A percentile compares a stretch with the other conserved stretches of the same genome.
Evolutionary conservation across 2,329 filamentous ascomycete genomes (phyloP).

Genomic region (Mycosphaerella sp.): DNA sequence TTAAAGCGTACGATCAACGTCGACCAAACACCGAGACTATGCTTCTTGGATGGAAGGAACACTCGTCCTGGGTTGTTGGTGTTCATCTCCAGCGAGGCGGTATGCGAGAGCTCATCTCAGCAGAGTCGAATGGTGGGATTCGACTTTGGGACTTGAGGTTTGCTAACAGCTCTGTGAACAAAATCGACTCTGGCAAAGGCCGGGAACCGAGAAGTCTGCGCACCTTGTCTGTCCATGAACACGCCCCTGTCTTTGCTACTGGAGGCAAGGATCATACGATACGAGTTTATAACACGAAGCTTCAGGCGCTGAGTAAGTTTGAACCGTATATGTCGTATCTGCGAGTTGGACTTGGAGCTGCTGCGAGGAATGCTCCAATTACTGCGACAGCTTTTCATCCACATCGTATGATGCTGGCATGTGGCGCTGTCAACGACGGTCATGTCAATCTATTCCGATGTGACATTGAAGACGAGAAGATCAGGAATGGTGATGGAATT

Average conservation of each 20-base stretch:
- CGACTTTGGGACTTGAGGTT: conserved; percentile 91
- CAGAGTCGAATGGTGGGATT: conserved; percentile 86
- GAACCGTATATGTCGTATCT: conserved; percentile 73
- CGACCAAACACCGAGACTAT: conserved; percentile 81
- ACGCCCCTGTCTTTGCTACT: conserved; percentile 91
- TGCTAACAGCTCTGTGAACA: conserved; percentile 39
- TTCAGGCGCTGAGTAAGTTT: conserved; percentile 64
- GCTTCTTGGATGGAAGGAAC: conserved; percentile 95
- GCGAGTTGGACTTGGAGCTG: conserved; percentile 24
- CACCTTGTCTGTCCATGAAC: conserved; percentile 88
- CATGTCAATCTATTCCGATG: conserved; percentile 75
- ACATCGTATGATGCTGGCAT: conserved; percentile 84
- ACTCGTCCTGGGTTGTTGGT: conserved; percentile 90
- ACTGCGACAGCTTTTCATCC: conserved; percentile 91
- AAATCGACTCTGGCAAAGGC: conserved; percentile 43
- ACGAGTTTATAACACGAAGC: conserved; percentile 79
- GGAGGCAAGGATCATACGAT: conserved; percentile 83
- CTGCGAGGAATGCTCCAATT: conserved; percentile 61
- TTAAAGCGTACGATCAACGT: conserved; percentile 89
- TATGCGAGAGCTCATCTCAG: conserved; percentile 81
- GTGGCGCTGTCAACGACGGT: conserved; percentile 76
- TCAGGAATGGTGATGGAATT: conserved; percentile 13
- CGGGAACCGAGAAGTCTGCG: conserved; percentile 42
- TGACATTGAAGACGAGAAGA: conserved; percentile 24
- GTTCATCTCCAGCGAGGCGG: conserved; percentile 96